Evolutionary conservation across 805 yeast genomes (phyloP).

Genomic region (Candida ficus): DNA sequence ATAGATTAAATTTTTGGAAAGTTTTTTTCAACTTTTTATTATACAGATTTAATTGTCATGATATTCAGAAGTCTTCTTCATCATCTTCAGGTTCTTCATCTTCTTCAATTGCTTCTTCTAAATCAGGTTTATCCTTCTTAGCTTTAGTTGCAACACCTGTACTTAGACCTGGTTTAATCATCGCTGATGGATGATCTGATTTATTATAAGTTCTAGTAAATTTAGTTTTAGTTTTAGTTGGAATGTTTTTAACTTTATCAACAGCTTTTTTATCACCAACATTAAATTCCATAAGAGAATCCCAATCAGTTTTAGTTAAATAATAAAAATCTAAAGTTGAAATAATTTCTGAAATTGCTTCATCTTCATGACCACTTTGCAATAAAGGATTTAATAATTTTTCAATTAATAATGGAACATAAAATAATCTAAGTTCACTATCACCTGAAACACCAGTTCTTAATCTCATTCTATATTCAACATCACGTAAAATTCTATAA

Average conservation of each 20-base stretch:
- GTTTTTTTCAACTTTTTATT: too few species aligned
- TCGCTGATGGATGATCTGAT: slow-evolving; percentile 76
- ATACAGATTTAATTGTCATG: too few species aligned
- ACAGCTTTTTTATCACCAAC: slow-evolving; percentile 56
- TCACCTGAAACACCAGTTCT: slow-evolving; percentile 78
- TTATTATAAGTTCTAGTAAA: slow-evolving; percentile 84
- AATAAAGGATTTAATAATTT: slow-evolving; percentile 54
- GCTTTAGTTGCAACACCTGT: slow-evolving; percentile 28
- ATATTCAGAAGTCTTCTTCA: too few species aligned
- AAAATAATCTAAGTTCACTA: slow-evolving; percentile 67
- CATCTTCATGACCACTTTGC: slow-evolving; percentile 47
- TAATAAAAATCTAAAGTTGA: slow-evolving; percentile 79
- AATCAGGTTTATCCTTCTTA: slow-evolving; percentile 15
- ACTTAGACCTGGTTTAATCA: slow-evolving; percentile 66
- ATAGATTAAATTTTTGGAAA: too few species aligned
- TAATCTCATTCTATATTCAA: slow-evolving; percentile 82
- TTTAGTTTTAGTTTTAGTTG: slow-evolving; percentile 75
- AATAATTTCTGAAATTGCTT: slow-evolving; percentile 55
- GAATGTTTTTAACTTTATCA: slow-evolving; percentile 49
- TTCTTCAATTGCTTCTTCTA: slow-evolving; percentile 17
- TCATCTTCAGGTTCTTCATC: slow-evolving; percentile 16
- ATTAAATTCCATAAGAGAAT: slow-evolving; percentile 74
- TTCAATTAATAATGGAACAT: slow-evolving; percentile 59
- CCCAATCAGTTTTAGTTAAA: slow-evolving; percentile 90
- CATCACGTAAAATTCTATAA: slow-evolving; percentile 72